phyloP scores from a whole-genome alignment of 2,329 filamentous ascomycete species.

The Xylariaceae sp. region DNA sequence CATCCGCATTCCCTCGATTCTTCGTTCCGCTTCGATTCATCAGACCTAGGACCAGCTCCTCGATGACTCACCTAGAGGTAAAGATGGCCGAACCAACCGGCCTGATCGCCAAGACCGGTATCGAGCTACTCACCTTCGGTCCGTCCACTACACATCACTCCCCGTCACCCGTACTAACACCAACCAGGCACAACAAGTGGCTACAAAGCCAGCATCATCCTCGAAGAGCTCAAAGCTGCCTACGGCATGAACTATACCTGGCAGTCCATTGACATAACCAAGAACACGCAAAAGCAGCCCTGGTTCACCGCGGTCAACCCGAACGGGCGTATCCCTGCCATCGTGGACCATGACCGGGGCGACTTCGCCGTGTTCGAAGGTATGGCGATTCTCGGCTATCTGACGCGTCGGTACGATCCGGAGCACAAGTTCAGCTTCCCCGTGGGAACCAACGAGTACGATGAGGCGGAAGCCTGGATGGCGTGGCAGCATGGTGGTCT shows the following conservation, averaged over 20 bases:
- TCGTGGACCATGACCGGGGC: constrained; percentile 60
- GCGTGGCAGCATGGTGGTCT: constrained; percentile 70
- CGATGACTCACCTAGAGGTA: too few relatives aligned
- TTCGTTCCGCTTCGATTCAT: too few relatives aligned
- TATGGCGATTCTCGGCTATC: constrained; percentile 66
- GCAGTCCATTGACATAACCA: constrained; percentile 53
- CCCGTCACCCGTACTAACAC: neutral
- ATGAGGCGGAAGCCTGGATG: constrained; percentile 54
- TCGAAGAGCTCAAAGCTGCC: constrained; percentile 62
- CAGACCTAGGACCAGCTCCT: too few relatives aligned
- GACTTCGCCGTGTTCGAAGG: constrained; percentile 67
- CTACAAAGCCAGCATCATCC: constrained; percentile 54
- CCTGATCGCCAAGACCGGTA: constrained; percentile 56
- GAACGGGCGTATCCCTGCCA: constrained; percentile 61
- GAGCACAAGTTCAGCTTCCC: constrained; percentile 63
- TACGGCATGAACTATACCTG: constrained; percentile 57
- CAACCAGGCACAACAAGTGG: constrained; percentile 45
- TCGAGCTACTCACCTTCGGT: constrained; percentile 58
- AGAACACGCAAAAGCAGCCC: constrained; percentile 61
- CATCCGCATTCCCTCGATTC: too few relatives aligned
- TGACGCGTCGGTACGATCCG: constrained; percentile 64
- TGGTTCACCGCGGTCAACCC: constrained; percentile 60
- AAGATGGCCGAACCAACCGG: constrained; percentile 45
- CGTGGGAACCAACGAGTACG: constrained; percentile 35
- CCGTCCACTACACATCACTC: constrained; percentile 5